Conservation (phyloP, 306 rosid species). For the Chamaecrista fasciculata region DNA sequence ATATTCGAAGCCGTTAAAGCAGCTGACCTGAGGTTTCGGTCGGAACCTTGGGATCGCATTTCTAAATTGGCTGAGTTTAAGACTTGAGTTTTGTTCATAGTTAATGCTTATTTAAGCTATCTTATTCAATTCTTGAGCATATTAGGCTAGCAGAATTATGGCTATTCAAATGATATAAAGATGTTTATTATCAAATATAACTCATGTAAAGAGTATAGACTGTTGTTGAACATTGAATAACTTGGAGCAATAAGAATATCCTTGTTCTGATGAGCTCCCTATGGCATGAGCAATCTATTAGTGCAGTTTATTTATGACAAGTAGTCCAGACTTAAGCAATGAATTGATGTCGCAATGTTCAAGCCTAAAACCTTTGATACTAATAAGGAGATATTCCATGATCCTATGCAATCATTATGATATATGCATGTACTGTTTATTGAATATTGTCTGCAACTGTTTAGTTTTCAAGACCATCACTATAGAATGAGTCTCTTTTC, state of each 20-base stretch:
- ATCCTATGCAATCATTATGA: constrained; percentile 6
- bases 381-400: constrained; percentile 3
- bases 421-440: not conserved
- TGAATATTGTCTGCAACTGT: constrained; percentile 4
- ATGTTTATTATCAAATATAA: not conserved
- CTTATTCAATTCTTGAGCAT: constrained; percentile 16
- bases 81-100: not conserved
- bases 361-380: not conserved
- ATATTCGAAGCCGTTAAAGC: constrained; percentile 76
- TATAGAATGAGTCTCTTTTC: not conserved
- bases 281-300: not conserved
- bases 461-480: not conserved
- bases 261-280: not conserved
- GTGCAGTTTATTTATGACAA: not conserved
- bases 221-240: constrained; percentile 6
- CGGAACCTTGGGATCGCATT: constrained; percentile 60
- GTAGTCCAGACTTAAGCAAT: constrained; percentile 12
- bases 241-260: constrained; percentile 12
- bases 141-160: not conserved
- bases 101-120: constrained; percentile 5
- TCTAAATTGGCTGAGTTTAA: constrained; percentile 62
- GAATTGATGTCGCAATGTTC: not conserved
- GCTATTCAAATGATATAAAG: not conserved
- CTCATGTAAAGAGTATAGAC: not conserved
- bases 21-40: constrained; percentile 70